Evolutionary conservation across 1,284 basidiomycete species (phyloP), one percentile per base, ranked within the genome.

Genomic region (Heterobasidion annosum): DNA sequence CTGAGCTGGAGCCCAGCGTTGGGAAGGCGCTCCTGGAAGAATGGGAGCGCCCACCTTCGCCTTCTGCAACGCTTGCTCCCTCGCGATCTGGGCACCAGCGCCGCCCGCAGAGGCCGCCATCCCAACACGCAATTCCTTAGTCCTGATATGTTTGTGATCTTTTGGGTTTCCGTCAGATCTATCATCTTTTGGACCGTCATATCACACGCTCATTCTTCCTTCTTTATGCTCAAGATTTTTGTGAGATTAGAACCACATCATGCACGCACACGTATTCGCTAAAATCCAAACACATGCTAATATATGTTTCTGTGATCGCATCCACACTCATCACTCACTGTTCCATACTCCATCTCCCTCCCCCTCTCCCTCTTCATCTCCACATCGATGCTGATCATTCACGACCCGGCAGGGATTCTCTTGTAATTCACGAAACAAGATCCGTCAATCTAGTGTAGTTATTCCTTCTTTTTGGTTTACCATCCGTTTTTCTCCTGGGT

Each of bases 1-100:
- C 93, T 1, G 93, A 97, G 68, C 69, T 97, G 25, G 93, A 96
- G 67, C 91, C 93, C 1, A 66, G 65, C n/a, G 80, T 93, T 37
- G 93, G 91, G 6, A 74, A 82, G 56, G 73, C 71, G 61, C 68
- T 97, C 50, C 63, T 96, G 56, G 82, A 85, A 1, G 88, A 93
- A 63, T 96, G 93, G 93, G 73, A 55, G 51, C 54, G 58, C 15
- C 40, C 42, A 9, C 40, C 51, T 15, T 54, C 54, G 1, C 34
- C 50, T 42, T 49, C 42, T 16, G n/a, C 43, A n/a, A 13, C 25
- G 42, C 18, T 32, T 8, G 25, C 34, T n/a, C 37, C 43, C 3
- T 13, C 54, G 18, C 50, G 18, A 12, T 16, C 53, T 25, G 35
- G 32, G 40, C 52, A 42, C 46, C 34, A 47, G n/a, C 32, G 43